A percentile compares a stretch with the other conserved stretches of the same genome.
Evolutionary conservation across 306 rosid species (phyloP).

Genomic region (Lotus japonicus): DNA sequence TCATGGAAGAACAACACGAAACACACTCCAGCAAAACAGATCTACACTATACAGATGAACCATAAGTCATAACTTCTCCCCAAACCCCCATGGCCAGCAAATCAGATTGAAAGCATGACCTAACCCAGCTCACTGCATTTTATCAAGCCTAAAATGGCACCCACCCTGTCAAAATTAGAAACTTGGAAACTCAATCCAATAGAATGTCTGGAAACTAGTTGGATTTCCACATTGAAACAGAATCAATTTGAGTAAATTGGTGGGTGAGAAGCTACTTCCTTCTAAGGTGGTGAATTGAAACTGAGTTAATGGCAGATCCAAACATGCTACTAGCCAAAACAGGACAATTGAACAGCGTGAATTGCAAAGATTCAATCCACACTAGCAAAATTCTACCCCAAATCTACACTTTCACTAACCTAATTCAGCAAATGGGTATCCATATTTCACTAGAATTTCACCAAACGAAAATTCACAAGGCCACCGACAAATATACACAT

Average conservation of each 20-base stretch:
- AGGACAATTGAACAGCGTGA: neutral
- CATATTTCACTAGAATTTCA: neutral
- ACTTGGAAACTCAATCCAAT: neutral
- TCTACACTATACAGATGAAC: conserved; percentile 2
- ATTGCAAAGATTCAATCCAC: too few species aligned
- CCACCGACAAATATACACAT: neutral
- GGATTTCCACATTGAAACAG: too few species aligned
- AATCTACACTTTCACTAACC: neutral
- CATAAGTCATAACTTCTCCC: neutral
- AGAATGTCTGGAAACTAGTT: too few species aligned
- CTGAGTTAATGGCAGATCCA: too few species aligned
- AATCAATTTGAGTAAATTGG: too few species aligned
- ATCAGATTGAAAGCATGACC: neutral
- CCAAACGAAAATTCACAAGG: neutral
- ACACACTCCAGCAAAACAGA: neutral
- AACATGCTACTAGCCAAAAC: neutral
- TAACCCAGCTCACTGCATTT: neutral
- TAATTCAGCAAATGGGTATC: neutral
- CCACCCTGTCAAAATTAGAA: conserved; percentile 8
- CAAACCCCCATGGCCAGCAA: neutral
- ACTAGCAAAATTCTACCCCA: neutral
- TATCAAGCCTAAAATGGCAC: neutral
- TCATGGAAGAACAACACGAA: neutral
- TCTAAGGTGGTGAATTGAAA: too few species aligned
- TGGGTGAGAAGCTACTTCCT: too few species aligned